Evolutionary conservation across 345 rosid genomes (phyloP).

Genomic region (Kandelia obovata): DNA sequence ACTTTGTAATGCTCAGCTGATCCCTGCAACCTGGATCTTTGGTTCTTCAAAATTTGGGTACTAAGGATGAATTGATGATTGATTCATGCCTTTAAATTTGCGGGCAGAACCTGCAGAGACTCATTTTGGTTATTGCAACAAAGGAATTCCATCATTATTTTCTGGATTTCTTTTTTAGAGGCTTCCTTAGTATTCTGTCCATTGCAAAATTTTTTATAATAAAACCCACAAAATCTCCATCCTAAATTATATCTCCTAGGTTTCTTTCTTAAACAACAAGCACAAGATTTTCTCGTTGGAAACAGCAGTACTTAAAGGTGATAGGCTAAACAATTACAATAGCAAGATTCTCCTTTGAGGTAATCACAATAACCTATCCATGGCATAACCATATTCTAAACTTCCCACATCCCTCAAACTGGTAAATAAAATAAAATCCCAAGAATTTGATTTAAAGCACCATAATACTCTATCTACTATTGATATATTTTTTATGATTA

Average conservation of each 20-base stretch:
- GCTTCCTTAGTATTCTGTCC: slow-evolving; percentile 39
- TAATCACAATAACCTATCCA: too few species aligned
- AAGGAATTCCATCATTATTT: slow-evolving; percentile 52
- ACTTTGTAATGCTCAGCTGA: slow-evolving; percentile 75
- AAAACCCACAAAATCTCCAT: neutral
- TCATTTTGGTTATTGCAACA: slow-evolving; percentile 76
- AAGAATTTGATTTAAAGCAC: too few species aligned
- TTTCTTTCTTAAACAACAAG: slow-evolving; percentile 32
- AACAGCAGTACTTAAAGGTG: neutral
- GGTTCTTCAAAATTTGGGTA: slow-evolving; percentile 67
- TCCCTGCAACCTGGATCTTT: slow-evolving; percentile 77
- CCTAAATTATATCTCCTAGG: neutral
- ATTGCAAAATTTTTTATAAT: slow-evolving; percentile 21
- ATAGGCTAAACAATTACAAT: neutral
- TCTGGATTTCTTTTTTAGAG: slow-evolving; percentile 43
- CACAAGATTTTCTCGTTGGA: neutral
- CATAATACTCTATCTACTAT: too few species aligned
- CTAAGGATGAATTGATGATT: slow-evolving; percentile 43
- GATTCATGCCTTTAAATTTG: slow-evolving; percentile 67
- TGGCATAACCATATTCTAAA: too few species aligned
- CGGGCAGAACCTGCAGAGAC: slow-evolving; percentile 85
- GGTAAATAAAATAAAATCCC: too few species aligned
- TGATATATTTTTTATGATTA: too few species aligned
- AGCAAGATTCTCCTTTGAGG: too few species aligned
- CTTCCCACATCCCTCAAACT: too few species aligned